Evolutionary conservation across 1,284 basidiomycete species (phyloP).

Genomic region (Microbotryum silenes-acaulis): DNA sequence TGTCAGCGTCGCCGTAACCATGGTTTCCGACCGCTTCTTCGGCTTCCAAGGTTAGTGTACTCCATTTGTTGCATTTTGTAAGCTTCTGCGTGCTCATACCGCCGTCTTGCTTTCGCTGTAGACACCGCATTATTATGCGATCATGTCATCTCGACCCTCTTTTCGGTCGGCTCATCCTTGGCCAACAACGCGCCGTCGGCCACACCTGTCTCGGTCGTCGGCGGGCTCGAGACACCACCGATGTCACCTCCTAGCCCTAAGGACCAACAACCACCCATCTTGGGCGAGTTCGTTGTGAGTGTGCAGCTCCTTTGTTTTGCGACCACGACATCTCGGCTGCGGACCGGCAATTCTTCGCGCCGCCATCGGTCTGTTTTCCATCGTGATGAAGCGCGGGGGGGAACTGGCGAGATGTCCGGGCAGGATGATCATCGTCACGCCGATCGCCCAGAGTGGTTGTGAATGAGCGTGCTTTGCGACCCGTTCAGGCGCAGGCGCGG

Average conservation of each 20-base stretch:
- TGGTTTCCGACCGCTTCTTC: slow-evolving; percentile 22
- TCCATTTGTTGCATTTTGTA: not conserved
- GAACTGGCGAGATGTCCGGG: too few species aligned
- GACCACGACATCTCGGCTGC: too few species aligned
- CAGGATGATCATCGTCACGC: too few species aligned
- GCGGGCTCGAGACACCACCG: slow-evolving; percentile 24
- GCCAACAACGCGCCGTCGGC: slow-evolving; percentile 1
- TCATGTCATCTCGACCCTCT: slow-evolving; percentile 34
- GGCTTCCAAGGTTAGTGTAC: slow-evolving; percentile 24
- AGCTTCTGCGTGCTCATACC: not conserved
- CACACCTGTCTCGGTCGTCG: slow-evolving; percentile 9
- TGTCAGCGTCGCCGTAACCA: too few species aligned
- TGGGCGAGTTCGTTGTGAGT: slow-evolving; percentile 38
- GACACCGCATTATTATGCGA: slow-evolving; percentile 35
- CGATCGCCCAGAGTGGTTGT: too few species aligned
- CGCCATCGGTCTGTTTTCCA: too few species aligned
- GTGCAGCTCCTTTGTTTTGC: not conserved
- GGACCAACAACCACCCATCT: slow-evolving; percentile 22
- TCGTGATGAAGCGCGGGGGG: too few species aligned
- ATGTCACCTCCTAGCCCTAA: slow-evolving; percentile 23
- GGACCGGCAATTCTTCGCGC: too few species aligned
- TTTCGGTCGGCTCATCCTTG: slow-evolving; percentile 9
- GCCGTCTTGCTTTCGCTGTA: slow-evolving; percentile 5
- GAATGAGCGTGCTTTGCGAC: too few species aligned
- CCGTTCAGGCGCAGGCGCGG: too few species aligned